Conservation (phyloP, 345 rosid genomes). For the Lumnitzera littorea region DNA sequence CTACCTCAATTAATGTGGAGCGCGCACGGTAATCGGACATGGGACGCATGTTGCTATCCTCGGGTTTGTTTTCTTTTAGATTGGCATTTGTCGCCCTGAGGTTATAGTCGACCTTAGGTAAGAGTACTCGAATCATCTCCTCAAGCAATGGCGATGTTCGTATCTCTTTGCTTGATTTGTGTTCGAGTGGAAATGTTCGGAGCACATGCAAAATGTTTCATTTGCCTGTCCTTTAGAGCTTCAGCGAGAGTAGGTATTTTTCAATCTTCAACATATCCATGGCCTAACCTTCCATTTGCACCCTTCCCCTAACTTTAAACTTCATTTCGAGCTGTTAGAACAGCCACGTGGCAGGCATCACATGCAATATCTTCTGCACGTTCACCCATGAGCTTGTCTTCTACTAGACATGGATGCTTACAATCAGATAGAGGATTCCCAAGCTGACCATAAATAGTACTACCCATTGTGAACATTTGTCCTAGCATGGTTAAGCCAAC, state of each 20-base stretch:
- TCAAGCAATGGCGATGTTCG: too few species aligned
- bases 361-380: constrained; percentile 82
- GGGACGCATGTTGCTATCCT: too few species aligned
- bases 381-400: constrained; percentile 58
- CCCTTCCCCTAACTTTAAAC: constrained; percentile 97
- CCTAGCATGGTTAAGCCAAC: constrained; percentile 83
- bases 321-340: constrained; percentile 69
- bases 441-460: constrained; percentile 91
- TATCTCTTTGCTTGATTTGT: too few species aligned
- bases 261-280: constrained; percentile 85
- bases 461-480: constrained; percentile 78
- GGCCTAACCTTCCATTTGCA: constrained; percentile 96
- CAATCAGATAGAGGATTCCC: constrained; percentile 82
- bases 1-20: too few species aligned
- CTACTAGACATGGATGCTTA: constrained; percentile 65
- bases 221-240: constrained; percentile 83
- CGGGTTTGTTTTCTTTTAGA: too few species aligned
- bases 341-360: constrained; percentile 83
- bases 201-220: constrained; percentile 78
- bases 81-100: too few species aligned
- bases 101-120: too few species aligned
- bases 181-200: too few species aligned
- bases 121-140: too few species aligned
- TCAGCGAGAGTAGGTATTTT: constrained; percentile 68
- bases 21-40: too few species aligned